Conservation (phyloP, 352 stramenopile genomes). For the Lagenidium giganteum region DNA sequence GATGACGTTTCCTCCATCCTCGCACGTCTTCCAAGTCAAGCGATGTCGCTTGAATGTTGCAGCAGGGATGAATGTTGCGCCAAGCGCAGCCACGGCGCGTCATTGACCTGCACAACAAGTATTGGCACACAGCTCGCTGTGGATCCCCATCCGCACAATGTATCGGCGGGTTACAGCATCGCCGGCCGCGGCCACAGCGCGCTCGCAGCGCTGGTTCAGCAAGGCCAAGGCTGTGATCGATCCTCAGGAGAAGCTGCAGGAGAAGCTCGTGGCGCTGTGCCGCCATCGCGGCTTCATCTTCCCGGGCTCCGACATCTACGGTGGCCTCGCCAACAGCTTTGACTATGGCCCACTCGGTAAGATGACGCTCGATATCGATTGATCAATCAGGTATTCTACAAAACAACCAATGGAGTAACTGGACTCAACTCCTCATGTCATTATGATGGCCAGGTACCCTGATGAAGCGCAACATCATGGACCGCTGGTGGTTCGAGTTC, state of each 20-base stretch:
- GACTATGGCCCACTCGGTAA: slow-evolving; percentile 93
- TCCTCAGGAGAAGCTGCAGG: slow-evolving; percentile 34
- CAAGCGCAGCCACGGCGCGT: slow-evolving; percentile 11
- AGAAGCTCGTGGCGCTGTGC: slow-evolving; percentile 79
- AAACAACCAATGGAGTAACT: no score
- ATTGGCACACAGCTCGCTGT: no score
- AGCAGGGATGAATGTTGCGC: slow-evolving; percentile 4
- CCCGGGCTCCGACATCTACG: slow-evolving; percentile 96
- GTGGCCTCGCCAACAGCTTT: slow-evolving; percentile 96
- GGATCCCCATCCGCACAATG: slow-evolving; percentile 5
- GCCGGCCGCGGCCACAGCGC: neutral
- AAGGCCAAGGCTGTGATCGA: slow-evolving; percentile 11
- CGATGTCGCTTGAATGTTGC: slow-evolving; percentile 12
- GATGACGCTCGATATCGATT: slow-evolving; percentile 1
- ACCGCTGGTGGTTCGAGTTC: slow-evolving; percentile 96
- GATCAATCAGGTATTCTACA: slow-evolving; percentile 18
- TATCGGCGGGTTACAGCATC: neutral
- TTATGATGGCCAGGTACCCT: slow-evolving; percentile 68
- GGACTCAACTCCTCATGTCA: no score
- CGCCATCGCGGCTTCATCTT: slow-evolving; percentile 93
- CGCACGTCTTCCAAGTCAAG: no score
- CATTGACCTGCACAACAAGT: no score
- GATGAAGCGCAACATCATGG: slow-evolving; percentile 98
- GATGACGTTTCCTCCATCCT: no score
- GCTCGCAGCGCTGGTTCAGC: slow-evolving; percentile 28